These are phyloP conservation scores for Rhynchosporium agropyri DNA, from an alignment of 2,329 filamentous ascomycete species.

Conservation along the genomic window DNA sequence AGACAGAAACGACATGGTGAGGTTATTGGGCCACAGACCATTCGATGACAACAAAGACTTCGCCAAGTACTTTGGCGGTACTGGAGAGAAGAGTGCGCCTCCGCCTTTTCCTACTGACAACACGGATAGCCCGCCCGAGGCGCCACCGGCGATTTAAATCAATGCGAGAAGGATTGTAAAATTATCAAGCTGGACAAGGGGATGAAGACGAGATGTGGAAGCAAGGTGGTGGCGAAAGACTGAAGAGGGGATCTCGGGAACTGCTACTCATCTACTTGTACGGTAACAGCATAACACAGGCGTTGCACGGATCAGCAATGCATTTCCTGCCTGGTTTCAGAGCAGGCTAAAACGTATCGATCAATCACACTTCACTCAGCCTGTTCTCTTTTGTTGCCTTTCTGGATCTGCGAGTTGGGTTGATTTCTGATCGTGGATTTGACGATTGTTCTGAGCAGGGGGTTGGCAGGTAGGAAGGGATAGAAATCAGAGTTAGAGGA, in stretches of 20 bases:
- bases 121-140: constrained; percentile 35
- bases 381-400: constrained; percentile 20
- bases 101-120: constrained; percentile 54
- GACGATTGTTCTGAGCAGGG: neutral
- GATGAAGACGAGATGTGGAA: too few species aligned
- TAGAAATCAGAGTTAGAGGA: constrained; percentile 5
- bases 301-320: constrained; percentile 10
- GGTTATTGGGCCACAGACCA: constrained; percentile 80
- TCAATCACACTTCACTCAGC: constrained; percentile 23
- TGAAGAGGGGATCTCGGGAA: neutral
- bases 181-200: neutral
- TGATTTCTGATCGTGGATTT: neutral
- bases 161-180: neutral
- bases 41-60: constrained; percentile 86
- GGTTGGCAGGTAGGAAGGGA: too few species aligned
- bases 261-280: constrained; percentile 9
- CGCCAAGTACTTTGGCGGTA: constrained; percentile 83
- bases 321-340: constrained; percentile 9
- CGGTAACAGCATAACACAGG: constrained; percentile 18
- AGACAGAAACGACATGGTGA: constrained; percentile 86
- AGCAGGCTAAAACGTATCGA: constrained; percentile 3
- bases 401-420: constrained; percentile 2
- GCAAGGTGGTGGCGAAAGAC: neutral
- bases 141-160: constrained; percentile 21
- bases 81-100: constrained; percentile 57